Evolutionary conservation across 2,329 filamentous ascomycete genomes (phyloP).

Genomic region (Diaporthe batatas): DNA sequence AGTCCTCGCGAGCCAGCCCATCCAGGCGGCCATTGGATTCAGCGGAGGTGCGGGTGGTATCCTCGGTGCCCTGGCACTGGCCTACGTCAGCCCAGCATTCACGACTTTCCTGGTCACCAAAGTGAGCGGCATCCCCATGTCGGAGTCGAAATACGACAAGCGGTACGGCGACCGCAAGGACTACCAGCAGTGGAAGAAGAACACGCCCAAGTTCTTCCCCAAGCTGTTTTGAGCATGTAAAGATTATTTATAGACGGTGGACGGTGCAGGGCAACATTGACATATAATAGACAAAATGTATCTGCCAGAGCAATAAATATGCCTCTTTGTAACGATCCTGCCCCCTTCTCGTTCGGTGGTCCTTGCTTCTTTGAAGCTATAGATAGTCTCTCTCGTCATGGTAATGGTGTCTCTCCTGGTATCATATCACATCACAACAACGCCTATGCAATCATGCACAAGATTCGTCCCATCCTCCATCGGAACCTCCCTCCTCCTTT

Average conservation of each 20-base stretch:
- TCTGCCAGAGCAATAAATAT: slow-evolving; percentile 1
- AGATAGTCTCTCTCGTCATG: slow-evolving; percentile 19
- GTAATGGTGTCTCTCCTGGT: slow-evolving; percentile 29
- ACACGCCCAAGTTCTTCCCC: slow-evolving; percentile 74
- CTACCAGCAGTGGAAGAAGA: slow-evolving; percentile 76
- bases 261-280: neutral
- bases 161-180: slow-evolving; percentile 73
- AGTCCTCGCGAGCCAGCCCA: slow-evolving; percentile 65
- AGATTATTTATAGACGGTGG: neutral
- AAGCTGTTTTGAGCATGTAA: slow-evolving; percentile 61
- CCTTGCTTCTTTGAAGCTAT: slow-evolving; percentile 26
- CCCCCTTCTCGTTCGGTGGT: neutral
- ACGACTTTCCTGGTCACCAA: slow-evolving; percentile 73
- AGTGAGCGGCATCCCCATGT: slow-evolving; percentile 74
- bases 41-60: slow-evolving; percentile 54
- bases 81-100: slow-evolving; percentile 73
- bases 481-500: neutral
- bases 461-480: neutral
- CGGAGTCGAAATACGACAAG: slow-evolving; percentile 77
- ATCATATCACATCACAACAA: slow-evolving; percentile 32
- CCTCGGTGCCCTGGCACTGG: slow-evolving; percentile 56
- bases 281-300: slow-evolving; percentile 24
- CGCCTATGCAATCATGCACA: neutral
- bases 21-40: slow-evolving; percentile 70
- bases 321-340: slow-evolving; percentile 11